Evolutionary conservation across 441 rosid species (phyloP).

Genomic region (Viola pubescens): DNA sequence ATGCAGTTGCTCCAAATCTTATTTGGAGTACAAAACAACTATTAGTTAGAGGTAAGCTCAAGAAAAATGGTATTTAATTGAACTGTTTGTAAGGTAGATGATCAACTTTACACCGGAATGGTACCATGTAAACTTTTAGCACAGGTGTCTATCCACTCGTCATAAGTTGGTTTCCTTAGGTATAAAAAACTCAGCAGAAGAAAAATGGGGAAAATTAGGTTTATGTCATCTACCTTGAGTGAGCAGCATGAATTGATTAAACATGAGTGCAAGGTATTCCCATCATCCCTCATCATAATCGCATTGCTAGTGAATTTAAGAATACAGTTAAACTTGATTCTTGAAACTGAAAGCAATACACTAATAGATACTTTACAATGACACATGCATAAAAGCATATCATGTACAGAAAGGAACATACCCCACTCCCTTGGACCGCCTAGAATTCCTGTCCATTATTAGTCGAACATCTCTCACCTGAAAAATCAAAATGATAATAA

Average conservation of each 20-base stretch:
- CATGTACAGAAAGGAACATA: slow-evolving; percentile 34
- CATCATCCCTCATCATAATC: slow-evolving; percentile 94
- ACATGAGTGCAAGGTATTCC: slow-evolving; percentile 87
- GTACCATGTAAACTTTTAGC: background rate
- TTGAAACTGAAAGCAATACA: slow-evolving; percentile 50
- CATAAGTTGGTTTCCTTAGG: background rate
- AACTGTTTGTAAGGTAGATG: slow-evolving; percentile 1
- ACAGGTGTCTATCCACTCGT: background rate
- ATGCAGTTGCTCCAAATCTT: too few species aligned
- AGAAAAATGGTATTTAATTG: slow-evolving; percentile 1
- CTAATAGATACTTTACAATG: slow-evolving; percentile 36
- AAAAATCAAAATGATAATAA: slow-evolving; percentile 14
- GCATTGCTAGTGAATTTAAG: slow-evolving; percentile 95
- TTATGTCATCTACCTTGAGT: slow-evolving; percentile 82
- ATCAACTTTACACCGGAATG: background rate
- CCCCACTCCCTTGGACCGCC: slow-evolving; percentile 97
- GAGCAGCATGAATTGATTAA: slow-evolving; percentile 88
- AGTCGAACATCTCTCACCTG: slow-evolving; percentile 93
- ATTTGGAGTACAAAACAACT: too few species aligned
- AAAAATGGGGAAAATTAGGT: slow-evolving; percentile 51
- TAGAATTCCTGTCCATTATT: slow-evolving; percentile 93
- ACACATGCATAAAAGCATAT: slow-evolving; percentile 25
- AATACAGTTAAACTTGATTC: slow-evolving; percentile 82
- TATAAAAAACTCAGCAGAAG: slow-evolving; percentile 25
- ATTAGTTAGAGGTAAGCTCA: too few species aligned